Conservation (phyloP, 2,329 filamentous ascomycete species). For the Ophiostoma fasciatum region DNA sequence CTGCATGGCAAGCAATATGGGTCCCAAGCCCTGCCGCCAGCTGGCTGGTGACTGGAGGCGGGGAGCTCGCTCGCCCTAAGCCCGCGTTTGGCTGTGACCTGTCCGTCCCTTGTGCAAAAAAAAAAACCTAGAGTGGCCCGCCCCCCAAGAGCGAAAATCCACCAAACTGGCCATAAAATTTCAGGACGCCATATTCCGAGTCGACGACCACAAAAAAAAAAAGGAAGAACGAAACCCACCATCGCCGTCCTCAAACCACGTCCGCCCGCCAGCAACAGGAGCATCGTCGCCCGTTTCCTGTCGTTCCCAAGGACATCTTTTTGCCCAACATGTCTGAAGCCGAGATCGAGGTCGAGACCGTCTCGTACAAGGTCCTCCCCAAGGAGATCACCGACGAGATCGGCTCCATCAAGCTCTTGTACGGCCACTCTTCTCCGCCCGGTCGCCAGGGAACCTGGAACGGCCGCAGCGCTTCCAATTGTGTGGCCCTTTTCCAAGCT, state of each 20-base stretch:
- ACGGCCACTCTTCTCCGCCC: too few relatives aligned
- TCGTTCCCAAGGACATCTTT: slow-evolving; percentile 3
- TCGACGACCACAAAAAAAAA: slow-evolving; percentile 4
- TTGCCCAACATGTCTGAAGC: slow-evolving; percentile 67
- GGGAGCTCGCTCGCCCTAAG: slow-evolving; percentile 4
- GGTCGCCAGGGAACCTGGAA: too few relatives aligned
- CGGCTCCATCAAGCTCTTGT: slow-evolving; percentile 83
- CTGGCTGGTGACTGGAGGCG: too few relatives aligned
- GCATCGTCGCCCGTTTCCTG: slow-evolving; percentile 4
- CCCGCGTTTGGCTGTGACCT: background rate
- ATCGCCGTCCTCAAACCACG: background rate
- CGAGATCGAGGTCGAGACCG: slow-evolving; percentile 83
- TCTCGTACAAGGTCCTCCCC: slow-evolving; percentile 65
- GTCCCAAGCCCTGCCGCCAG: slow-evolving; percentile 2
- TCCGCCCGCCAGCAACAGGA: slow-evolving; percentile 5
- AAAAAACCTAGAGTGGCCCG: slow-evolving; percentile 7
- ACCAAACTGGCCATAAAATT: slow-evolving; percentile 8
- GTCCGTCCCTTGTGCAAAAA: slow-evolving; percentile 1
- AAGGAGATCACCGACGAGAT: slow-evolving; percentile 85
- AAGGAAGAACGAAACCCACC: slow-evolving; percentile 3
- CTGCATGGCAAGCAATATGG: background rate
- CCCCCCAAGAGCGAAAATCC: slow-evolving; percentile 4
- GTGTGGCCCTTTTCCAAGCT: too few relatives aligned
- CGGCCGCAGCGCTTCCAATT: too few relatives aligned
- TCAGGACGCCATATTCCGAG: slow-evolving; percentile 3